phyloP scores from a whole-genome alignment of 2,329 filamentous ascomycete species.

The Chaetomium olivaceum region DNA sequence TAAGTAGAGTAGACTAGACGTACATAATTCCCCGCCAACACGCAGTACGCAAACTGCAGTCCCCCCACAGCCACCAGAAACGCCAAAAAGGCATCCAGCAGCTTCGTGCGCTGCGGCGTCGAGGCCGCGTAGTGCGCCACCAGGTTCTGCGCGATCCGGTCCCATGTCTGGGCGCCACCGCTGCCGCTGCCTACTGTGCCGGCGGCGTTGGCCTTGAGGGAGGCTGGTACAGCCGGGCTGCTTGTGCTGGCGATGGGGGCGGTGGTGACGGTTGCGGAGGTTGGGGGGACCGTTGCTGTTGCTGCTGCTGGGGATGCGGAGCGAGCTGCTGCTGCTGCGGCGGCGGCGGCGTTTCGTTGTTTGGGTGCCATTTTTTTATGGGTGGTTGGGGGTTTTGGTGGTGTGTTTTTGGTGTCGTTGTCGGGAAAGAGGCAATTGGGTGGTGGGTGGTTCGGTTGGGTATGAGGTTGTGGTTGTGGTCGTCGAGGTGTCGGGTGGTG shows the following conservation, averaged over 20 bases:
- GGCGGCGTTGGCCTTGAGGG: background rate
- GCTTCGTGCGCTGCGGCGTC: constrained; percentile 87
- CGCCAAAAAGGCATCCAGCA: constrained; percentile 86
- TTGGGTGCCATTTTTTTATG: constrained; percentile 50
- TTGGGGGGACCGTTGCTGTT: background rate
- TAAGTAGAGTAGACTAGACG: constrained; percentile 42
- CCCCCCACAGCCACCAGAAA: constrained; percentile 83
- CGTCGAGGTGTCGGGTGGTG: constrained; percentile 12
- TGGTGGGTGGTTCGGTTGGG: constrained; percentile 2
- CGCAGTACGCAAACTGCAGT: constrained; percentile 92
- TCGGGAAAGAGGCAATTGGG: background rate
- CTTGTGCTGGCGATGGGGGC: background rate
- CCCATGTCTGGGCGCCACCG: constrained; percentile 41
- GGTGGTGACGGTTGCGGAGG: background rate
- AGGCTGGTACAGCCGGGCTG: background rate
- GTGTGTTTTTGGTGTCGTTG: background rate
- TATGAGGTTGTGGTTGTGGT: constrained; percentile 1
- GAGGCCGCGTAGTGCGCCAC: constrained; percentile 75
- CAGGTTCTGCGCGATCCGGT: constrained; percentile 67
- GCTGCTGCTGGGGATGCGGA: constrained; percentile 7
- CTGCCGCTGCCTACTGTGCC: constrained; percentile 2
- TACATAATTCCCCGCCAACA: constrained; percentile 93
- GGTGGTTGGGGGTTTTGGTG: background rate
- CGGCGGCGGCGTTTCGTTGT: constrained; percentile 28
- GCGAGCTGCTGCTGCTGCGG: constrained; percentile 2